A percentile compares a stretch with the other conserved stretches of the same genome.
Conservation (phyloP, 148 eudicot genomes). For the Amaranthus hypochondriacus region DNA sequence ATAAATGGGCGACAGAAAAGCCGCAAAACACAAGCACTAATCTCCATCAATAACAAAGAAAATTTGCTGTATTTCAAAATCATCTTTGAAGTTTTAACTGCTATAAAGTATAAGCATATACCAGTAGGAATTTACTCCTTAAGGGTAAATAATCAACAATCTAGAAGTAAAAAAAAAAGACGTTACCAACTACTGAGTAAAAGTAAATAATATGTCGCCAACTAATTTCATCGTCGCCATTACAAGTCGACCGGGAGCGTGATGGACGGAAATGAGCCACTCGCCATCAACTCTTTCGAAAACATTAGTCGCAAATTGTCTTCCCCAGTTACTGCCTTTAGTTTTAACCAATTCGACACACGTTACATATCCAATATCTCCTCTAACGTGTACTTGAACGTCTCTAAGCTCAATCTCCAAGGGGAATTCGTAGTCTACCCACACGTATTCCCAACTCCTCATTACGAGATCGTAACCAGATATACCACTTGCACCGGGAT, state of each 20-base stretch:
- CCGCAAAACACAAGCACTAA: too few relatives aligned
- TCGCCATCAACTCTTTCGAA: constrained; percentile 76
- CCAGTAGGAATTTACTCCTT: too few relatives aligned
- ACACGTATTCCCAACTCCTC: constrained; percentile 98
- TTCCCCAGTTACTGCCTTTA: constrained; percentile 88
- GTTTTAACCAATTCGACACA: constrained; percentile 85
- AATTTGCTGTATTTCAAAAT: too few relatives aligned
- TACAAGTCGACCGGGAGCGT: constrained; percentile 67
- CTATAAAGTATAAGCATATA: too few relatives aligned
- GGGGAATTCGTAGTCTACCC: constrained; percentile 91
- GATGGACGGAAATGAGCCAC: constrained; percentile 73
- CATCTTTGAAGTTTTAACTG: too few relatives aligned
- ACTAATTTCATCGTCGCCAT: constrained; percentile 6
- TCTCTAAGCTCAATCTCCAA: constrained; percentile 79
- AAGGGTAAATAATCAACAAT: too few relatives aligned
- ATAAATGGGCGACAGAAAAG: too few relatives aligned
- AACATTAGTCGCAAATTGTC: constrained; percentile 90
- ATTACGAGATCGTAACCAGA: constrained; percentile 85
- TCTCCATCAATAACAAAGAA: too few relatives aligned
- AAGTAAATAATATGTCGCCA: too few relatives aligned
- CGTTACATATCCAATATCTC: constrained; percentile 75
- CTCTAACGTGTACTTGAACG: constrained; percentile 71
- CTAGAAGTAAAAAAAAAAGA: background rate
- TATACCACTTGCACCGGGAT: constrained; percentile 93
- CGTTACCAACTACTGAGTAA: background rate